Percentiles rank a stretch among this genome's conserved stretches.
These are phyloP conservation scores for Beauveria pseudobassiana DNA, from an alignment of 2,329 filamentous ascomycete genomes.

Conservation along the genomic window DNA sequence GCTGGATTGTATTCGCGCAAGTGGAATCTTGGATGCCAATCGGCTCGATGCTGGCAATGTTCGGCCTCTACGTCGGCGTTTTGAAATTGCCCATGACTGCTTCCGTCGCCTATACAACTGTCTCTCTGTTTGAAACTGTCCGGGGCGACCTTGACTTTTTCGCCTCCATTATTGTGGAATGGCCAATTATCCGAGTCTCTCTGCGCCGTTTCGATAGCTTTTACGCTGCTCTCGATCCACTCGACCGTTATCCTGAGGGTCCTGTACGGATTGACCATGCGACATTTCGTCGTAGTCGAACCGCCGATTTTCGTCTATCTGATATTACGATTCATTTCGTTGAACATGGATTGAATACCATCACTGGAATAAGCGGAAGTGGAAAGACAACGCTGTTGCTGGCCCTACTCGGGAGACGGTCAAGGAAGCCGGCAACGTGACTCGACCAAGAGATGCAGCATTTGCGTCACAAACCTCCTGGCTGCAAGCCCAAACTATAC, in stretches of 20 bases:
- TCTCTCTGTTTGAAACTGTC: conserved; percentile 44
- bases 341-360: conserved; percentile 44
- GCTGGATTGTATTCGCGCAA: conserved; percentile 38
- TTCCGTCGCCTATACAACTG: conserved; percentile 49
- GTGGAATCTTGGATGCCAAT: conserved; percentile 45
- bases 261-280: conserved; percentile 37
- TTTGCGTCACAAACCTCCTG: conserved; percentile 51
- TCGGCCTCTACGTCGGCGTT: conserved; percentile 42
- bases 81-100: conserved; percentile 42
- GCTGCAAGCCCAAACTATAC: conserved; percentile 49
- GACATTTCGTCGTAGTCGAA: conserved; percentile 41
- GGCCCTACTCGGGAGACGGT: conserved; percentile 49
- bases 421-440: conserved; percentile 38
- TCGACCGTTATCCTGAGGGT: conserved; percentile 41
- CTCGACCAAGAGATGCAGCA: conserved; percentile 43
- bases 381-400: conserved; percentile 51
- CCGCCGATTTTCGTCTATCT: conserved; percentile 40
- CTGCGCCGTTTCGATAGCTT: conserved; percentile 47
- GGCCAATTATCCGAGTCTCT: conserved; percentile 31
- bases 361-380: conserved; percentile 47
- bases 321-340: conserved; percentile 45
- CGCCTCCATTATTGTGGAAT: conserved; percentile 31
- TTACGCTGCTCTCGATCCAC: conserved; percentile 41
- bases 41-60: conserved; percentile 46
- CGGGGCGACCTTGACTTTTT: conserved; percentile 44